phyloP scores from a whole-genome alignment of 2,329 filamentous ascomycete species.

The Zymoseptoria pseudotritici region DNA sequence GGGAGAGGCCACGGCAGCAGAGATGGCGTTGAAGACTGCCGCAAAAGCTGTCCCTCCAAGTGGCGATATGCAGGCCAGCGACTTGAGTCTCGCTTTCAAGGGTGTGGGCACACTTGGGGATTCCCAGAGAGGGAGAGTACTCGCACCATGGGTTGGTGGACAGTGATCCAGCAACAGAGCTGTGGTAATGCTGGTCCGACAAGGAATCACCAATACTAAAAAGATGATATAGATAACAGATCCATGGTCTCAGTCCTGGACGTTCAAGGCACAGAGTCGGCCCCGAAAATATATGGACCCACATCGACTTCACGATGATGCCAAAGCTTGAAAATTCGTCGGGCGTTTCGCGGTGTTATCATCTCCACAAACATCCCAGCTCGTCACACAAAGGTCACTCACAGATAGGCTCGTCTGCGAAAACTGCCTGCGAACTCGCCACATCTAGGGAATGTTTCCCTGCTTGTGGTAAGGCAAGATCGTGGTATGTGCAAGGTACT shows the following conservation, averaged over 20 bases:
- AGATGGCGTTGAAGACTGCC: conserved; percentile 79
- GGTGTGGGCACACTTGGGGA: conserved; percentile 64
- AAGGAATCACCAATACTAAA: no score
- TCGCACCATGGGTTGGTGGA: conserved; percentile 66
- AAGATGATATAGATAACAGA: background rate
- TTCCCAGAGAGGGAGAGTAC: conserved; percentile 67
- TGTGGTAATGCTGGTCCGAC: background rate
- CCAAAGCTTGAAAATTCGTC: background rate
- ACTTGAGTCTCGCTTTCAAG: conserved; percentile 65
- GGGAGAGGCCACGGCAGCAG: conserved; percentile 51
- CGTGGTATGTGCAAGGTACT: background rate
- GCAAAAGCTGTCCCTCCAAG: conserved; percentile 63
- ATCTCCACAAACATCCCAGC: background rate
- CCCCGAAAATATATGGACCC: background rate
- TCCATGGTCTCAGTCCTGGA: no score
- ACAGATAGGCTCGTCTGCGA: background rate
- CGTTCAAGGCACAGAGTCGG: background rate
- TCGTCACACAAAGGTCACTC: background rate
- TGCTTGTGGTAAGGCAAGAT: background rate
- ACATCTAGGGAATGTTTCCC: background rate
- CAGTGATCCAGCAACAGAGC: background rate
- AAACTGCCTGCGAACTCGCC: background rate
- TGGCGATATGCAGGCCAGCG: conserved; percentile 59
- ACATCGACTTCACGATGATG: background rate
- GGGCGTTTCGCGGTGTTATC: background rate